A percentile compares a stretch with the other conserved stretches of the same genome.
phyloP scores from a whole-genome alignment of 2,329 filamentous ascomycete genomes.

The Claviceps spartinae region DNA sequence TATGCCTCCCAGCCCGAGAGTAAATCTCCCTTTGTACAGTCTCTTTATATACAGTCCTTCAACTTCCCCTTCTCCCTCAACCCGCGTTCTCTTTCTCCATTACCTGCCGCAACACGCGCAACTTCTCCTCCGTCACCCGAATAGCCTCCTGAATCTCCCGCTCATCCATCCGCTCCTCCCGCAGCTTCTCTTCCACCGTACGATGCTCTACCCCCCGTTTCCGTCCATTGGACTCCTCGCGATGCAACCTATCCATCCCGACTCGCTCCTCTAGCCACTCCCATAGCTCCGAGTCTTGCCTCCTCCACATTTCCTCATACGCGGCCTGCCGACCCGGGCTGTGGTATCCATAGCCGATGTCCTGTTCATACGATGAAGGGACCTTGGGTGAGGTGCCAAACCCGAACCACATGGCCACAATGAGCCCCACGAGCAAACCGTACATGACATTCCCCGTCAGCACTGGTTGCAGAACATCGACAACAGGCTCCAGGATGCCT shows the following conservation, averaged over 20 bases:
- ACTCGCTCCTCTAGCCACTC: slow-evolving; percentile 84
- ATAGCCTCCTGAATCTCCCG: slow-evolving; percentile 70
- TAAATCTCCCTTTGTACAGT: too few species aligned
- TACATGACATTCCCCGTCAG: slow-evolving; percentile 68
- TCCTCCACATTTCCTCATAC: slow-evolving; percentile 86
- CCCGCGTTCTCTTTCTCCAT: slow-evolving; percentile 34
- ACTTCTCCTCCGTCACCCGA: slow-evolving; percentile 70
- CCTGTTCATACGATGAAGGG: slow-evolving; percentile 22
- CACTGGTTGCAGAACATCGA: slow-evolving; percentile 56
- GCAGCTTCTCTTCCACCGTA: slow-evolving; percentile 45
- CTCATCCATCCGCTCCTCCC: slow-evolving; percentile 51
- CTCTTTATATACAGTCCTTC: too few species aligned
- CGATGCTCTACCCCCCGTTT: slow-evolving; percentile 39
- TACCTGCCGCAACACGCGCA: slow-evolving; percentile 62
- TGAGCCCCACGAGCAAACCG: slow-evolving; percentile 55
- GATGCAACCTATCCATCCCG: slow-evolving; percentile 48
- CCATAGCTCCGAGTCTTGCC: slow-evolving; percentile 82
- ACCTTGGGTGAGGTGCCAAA: slow-evolving; percentile 35
- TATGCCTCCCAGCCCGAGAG: too few species aligned
- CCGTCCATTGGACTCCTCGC: slow-evolving; percentile 21
- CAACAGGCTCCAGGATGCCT: slow-evolving; percentile 52
- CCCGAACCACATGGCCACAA: slow-evolving; percentile 64
- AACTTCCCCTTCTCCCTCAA: not conserved
- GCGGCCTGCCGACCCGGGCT: slow-evolving; percentile 58
- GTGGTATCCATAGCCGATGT: slow-evolving; percentile 18